phyloP scores from a whole-genome alignment of 2,329 filamentous ascomycete species.

The Exophiala sp. region DNA sequence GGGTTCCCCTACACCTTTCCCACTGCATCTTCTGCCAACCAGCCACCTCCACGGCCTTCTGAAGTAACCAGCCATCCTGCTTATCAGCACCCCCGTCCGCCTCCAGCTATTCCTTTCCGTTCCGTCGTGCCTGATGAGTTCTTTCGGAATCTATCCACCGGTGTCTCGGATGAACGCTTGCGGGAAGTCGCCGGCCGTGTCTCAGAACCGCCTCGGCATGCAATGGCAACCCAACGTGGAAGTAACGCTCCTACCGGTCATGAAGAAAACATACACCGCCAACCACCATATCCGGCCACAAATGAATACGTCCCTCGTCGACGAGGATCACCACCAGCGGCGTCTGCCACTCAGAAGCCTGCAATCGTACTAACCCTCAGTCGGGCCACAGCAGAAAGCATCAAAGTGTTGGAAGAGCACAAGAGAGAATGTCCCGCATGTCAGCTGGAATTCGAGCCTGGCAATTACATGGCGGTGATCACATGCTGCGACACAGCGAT shows the following conservation, averaged over 20 bases:
- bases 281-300: background rate
- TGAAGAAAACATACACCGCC: background rate
- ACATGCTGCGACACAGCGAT: conserved; percentile 24
- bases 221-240: background rate
- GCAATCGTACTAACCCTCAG: conserved; percentile 17
- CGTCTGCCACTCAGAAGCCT: conserved; percentile 1
- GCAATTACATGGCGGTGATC: conserved; percentile 23
- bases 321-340: conserved; percentile 3
- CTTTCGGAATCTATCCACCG: conserved; percentile 1
- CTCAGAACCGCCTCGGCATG: conserved; percentile 1
- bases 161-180: conserved; percentile 6
- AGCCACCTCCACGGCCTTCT: conserved; percentile 4
- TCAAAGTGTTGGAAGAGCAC: conserved; percentile 19
- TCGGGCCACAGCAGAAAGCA: conserved; percentile 17
- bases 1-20: background rate
- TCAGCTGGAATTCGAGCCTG: conserved; percentile 22
- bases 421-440: conserved; percentile 26
- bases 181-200: conserved; percentile 4
- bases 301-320: background rate
- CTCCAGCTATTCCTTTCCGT: background rate
- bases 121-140: conserved; percentile 2
- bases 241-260: background rate
- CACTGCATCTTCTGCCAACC: background rate
- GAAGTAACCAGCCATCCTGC: conserved; percentile 6
- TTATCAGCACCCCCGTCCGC: background rate